These are phyloP conservation scores for Corchorus capsularis DNA, from an alignment of 345 rosid species.

Conservation along the genomic window DNA sequence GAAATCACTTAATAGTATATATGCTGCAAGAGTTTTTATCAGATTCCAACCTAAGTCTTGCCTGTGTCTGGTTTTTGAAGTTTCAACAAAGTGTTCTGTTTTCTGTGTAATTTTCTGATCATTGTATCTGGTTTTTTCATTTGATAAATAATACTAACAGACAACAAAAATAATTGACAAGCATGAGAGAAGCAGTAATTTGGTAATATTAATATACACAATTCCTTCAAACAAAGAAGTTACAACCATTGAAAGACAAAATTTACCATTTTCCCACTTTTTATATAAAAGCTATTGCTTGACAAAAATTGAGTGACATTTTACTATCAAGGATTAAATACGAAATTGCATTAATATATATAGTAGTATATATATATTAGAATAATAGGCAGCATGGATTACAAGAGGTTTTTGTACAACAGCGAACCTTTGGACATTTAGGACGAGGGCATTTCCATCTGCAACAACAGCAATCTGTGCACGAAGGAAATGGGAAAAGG, in stretches of 20 bases:
- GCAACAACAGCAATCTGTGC: slow-evolving; percentile 50
- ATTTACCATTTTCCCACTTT: neutral
- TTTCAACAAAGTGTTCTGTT: neutral
- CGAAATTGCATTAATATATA: slow-evolving; percentile 14
- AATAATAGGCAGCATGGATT: slow-evolving; percentile 55
- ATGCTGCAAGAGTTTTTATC: neutral
- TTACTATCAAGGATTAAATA: slow-evolving; percentile 18
- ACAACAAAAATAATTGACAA: neutral
- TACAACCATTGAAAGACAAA: neutral
- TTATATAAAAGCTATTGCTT: neutral
- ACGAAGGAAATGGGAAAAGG: slow-evolving; percentile 42
- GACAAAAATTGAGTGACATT: slow-evolving; percentile 15
- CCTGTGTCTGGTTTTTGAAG: neutral
- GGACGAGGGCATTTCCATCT: slow-evolving; percentile 52
- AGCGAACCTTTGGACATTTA: slow-evolving; percentile 53
- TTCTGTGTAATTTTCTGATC: neutral
- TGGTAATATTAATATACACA: neutral
- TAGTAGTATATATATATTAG: slow-evolving; percentile 27
- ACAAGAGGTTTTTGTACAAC: slow-evolving; percentile 52
- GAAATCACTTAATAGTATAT: too few relatives aligned
- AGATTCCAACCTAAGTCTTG: neutral
- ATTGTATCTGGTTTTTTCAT: neutral
- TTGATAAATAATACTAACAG: neutral
- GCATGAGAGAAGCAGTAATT: neutral
- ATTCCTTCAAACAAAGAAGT: neutral